Evolutionary conservation across 768 basidiomycete genomes (phyloP).

Genomic region (Trametes cubensis): DNA sequence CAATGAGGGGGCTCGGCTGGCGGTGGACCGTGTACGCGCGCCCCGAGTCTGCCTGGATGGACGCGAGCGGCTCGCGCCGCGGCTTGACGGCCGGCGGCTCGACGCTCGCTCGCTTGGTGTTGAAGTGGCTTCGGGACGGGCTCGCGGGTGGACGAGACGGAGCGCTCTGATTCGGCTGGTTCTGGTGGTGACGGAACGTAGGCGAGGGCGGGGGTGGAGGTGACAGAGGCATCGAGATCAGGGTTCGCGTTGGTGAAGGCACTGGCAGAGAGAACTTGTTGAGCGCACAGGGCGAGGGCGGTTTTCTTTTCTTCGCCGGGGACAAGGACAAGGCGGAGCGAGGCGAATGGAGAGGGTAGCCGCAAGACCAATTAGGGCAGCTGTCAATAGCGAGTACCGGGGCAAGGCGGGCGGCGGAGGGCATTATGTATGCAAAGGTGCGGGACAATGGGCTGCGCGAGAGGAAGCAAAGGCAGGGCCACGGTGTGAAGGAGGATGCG

Average conservation of each 20-base stretch:
- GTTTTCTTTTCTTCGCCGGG: conserved; percentile 1
- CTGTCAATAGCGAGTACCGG: too few species aligned
- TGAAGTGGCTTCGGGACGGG: not conserved
- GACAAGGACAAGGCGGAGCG: not conserved
- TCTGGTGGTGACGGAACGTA: too few species aligned
- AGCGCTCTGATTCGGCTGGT: not conserved
- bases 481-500: conserved; percentile 4
- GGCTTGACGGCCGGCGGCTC: not conserved
- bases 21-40: not conserved
- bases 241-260: not conserved
- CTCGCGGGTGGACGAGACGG: not conserved
- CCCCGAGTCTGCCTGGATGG: conserved; percentile 9
- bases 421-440: conserved; percentile 1
- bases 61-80: conserved; percentile 3
- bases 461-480: not conserved
- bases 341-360: not conserved
- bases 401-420: conserved; percentile 3
- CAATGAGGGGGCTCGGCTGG: not conserved
- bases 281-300: not conserved
- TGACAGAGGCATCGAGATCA: conserved; percentile 2
- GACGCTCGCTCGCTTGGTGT: not conserved
- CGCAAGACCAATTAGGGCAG: not conserved
- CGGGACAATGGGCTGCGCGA: conserved; percentile 5
- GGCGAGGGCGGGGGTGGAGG: not conserved
- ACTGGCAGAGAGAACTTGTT: not conserved